Base-by-base conservation (phyloP, 1,284 basidiomycete genomes). In the Pseudozyma thailandica region DNA sequence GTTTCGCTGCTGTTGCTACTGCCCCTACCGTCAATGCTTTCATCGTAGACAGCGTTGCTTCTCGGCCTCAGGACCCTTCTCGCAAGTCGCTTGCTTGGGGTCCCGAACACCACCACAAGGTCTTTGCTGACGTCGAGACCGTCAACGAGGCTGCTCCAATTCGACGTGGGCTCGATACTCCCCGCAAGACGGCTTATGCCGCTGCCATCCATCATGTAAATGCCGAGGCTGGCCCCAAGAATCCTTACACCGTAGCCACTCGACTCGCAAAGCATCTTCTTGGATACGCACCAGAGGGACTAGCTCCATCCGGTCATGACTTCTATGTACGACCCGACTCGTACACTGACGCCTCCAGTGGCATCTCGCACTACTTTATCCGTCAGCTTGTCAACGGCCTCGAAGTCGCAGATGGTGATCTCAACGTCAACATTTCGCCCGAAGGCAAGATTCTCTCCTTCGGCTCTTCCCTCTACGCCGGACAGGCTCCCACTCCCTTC, bases 41-140 rank as follows among this genome's bases (percentile, higher is more conserved):
- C 18, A 27, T 62, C 39, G 33, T 72, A 26, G 38, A 47, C 30
- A 30, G 18, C 35, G 28, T 50, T 26, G 30, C 50, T 27, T 33
- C 48, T 31, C 62, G 62, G 33, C 63, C 62, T n/a, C 51, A 53
- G 42, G 69, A 72, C 26, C 63, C 69, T 16, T 51, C 69, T 7
- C 59, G 74, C 49, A 76, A 76, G 64, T 76, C 74, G 42, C 65
- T 76, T 15, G 61, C 63, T 15, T 76, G 69, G 63, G 74, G 74
- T 43, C 74, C 71, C 37, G 58, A 70, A 38, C 74, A 76, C 41
- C 26, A 31, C 25, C 58, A 76, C 58, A 65, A 66, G 53, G 62
- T 64, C 50, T 76, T 74, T 50, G 57, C 64, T 35, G 56, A 50
- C 10, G 6, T 58, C 30, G 61, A 71, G n/a, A 39, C 61, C 1